Evolutionary conservation across 2,329 filamentous ascomycete species (phyloP).

Genomic region (Rhinocladiella mackenziei): DNA sequence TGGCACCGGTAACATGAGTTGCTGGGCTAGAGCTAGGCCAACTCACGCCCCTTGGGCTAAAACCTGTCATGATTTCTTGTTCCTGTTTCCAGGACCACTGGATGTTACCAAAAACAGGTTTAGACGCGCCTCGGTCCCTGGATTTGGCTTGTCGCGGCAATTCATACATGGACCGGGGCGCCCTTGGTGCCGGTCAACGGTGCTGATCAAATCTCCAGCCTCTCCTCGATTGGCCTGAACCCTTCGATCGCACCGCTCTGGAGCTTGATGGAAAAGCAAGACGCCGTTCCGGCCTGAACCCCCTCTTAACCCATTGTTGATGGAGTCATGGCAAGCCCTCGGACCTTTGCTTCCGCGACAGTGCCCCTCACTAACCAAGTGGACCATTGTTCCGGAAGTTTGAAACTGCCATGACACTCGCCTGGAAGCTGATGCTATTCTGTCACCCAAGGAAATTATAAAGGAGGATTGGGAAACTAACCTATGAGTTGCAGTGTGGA

Average conservation of each 20-base stretch:
- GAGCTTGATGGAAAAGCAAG: not conserved
- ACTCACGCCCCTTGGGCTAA: slow-evolving; percentile 9
- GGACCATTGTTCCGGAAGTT: slow-evolving; percentile 3
- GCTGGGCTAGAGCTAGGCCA: not conserved
- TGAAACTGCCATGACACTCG: slow-evolving; percentile 3
- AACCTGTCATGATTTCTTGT: slow-evolving; percentile 10
- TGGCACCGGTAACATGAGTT: not conserved
- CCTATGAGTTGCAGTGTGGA: too few species aligned
- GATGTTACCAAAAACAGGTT: slow-evolving; percentile 19
- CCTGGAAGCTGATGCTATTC: not conserved
- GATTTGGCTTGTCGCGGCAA: slow-evolving; percentile 9
- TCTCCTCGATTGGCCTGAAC: slow-evolving; percentile 15
- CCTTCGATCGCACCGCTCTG: slow-evolving; percentile 8
- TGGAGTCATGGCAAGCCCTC: slow-evolving; percentile 1
- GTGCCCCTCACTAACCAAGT: slow-evolving; percentile 6
- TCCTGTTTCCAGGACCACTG: slow-evolving; percentile 8
- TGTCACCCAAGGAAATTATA: too few species aligned
- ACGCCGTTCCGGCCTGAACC: slow-evolving; percentile 2
- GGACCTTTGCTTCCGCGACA: slow-evolving; percentile 4
- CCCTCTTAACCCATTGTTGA: not conserved
- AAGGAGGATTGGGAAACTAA: too few species aligned
- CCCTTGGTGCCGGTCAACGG: slow-evolving; percentile 18
- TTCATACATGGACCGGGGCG: slow-evolving; percentile 18
- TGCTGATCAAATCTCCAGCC: slow-evolving; percentile 18
- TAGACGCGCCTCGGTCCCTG: slow-evolving; percentile 13